Evolutionary conservation across 1,284 basidiomycete genomes (phyloP).

Genomic region (Marasmius fiardii): DNA sequence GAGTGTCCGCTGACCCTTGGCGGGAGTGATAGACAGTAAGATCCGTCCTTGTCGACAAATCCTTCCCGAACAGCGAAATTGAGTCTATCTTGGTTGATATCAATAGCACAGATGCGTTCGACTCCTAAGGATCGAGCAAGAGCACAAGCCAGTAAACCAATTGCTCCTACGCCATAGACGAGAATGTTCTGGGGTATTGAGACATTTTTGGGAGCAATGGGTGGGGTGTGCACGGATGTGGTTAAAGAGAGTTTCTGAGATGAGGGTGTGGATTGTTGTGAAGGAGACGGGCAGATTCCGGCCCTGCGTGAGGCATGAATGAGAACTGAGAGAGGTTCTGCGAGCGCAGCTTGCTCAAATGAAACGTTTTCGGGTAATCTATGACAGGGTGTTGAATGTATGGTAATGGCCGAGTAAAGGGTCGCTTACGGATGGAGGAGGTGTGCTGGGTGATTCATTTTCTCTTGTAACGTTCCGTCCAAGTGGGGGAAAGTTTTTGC

Average conservation of each 20-base stretch:
- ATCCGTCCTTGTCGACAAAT: constrained; percentile 63
- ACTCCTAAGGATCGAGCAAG: constrained; percentile 74
- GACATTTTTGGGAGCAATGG: constrained; percentile 25
- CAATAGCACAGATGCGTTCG: constrained; percentile 71
- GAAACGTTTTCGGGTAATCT: constrained; percentile 78
- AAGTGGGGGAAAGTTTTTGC: constrained; percentile 93
- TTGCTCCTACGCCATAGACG: constrained; percentile 89
- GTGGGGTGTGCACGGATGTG: constrained; percentile 4
- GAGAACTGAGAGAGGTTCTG: constrained; percentile 89
- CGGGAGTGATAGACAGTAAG: constrained; percentile 66
- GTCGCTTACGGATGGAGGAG: constrained; percentile 80
- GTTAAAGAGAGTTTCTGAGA: not conserved
- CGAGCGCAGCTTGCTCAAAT: constrained; percentile 80
- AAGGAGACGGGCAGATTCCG: constrained; percentile 35
- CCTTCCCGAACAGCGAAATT: constrained; percentile 72
- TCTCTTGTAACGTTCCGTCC: constrained; percentile 86
- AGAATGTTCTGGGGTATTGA: constrained; percentile 57
- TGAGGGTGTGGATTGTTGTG: constrained; percentile 6
- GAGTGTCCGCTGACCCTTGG: constrained; percentile 35
- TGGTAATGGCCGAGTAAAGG: not conserved
- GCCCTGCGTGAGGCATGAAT: constrained; percentile 81
- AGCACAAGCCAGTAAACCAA: constrained; percentile 85
- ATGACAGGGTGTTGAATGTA: not conserved
- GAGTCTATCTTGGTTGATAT: constrained; percentile 81
- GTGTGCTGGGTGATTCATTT: constrained; percentile 85